Conservation (phyloP, 2,329 filamentous ascomycete species). For the Trichothecium sympodiale region DNA sequence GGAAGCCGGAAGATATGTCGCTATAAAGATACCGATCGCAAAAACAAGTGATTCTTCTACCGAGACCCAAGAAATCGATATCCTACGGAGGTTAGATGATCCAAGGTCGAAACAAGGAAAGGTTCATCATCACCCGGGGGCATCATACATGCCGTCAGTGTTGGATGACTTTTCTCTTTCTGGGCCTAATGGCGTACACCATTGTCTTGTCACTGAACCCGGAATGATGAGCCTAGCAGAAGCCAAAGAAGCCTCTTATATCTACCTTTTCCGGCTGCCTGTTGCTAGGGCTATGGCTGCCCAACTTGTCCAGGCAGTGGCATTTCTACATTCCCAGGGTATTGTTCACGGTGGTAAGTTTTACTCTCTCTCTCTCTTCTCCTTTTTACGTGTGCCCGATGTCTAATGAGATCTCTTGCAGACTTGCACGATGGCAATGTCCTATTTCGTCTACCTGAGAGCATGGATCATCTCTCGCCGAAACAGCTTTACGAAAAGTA, state of each 20-base stretch:
- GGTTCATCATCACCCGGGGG: conserved; percentile 5
- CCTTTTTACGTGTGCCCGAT: not conserved
- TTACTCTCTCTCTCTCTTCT: too few species aligned
- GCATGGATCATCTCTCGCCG: conserved; percentile 10
- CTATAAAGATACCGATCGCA: conserved; percentile 18
- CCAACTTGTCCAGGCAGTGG: conserved; percentile 17
- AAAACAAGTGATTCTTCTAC: too few species aligned
- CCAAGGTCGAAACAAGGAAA: not conserved
- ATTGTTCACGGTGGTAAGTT: conserved; percentile 19
- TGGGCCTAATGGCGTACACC: conserved; percentile 18
- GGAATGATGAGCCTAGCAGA: conserved; percentile 15
- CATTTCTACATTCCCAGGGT: conserved; percentile 15
- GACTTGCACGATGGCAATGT: conserved; percentile 23
- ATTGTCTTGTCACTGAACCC: conserved; percentile 13
- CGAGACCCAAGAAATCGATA: conserved; percentile 9
- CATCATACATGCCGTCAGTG: too few species aligned
- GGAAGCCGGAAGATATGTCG: conserved; percentile 13
- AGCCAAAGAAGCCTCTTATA: conserved; percentile 4
- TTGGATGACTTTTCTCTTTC: conserved; percentile 14
- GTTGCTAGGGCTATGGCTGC: conserved; percentile 15
- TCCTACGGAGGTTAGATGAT: conserved; percentile 9
- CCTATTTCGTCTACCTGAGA: conserved; percentile 14
- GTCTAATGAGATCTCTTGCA: conserved; percentile 3
- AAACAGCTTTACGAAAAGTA: conserved; percentile 13
- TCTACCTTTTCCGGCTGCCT: conserved; percentile 13